Conservation (phyloP, 257 asterid species). For the Solanum chmielewskii region DNA sequence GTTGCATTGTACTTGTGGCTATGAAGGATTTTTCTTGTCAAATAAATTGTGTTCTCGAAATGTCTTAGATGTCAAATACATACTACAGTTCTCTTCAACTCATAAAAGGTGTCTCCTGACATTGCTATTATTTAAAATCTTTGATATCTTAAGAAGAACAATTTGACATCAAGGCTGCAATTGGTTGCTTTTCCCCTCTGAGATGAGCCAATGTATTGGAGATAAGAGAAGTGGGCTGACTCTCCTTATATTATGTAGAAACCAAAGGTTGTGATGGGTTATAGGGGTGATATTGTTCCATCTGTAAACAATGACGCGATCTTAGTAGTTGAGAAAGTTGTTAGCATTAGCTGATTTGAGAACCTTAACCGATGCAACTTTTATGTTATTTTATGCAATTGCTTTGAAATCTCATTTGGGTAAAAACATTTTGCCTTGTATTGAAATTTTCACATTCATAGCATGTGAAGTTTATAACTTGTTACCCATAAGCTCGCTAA, state of each 20-base stretch:
- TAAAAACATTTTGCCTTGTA: background rate
- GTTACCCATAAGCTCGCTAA: background rate
- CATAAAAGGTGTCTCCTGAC: background rate
- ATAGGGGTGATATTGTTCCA: background rate
- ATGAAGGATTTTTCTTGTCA: background rate
- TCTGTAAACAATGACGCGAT: background rate
- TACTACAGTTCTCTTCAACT: background rate
- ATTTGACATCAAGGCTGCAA: background rate
- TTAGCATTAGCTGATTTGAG: background rate
- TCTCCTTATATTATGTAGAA: background rate
- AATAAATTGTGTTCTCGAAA: background rate
- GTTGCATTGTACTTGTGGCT: background rate
- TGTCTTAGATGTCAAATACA: background rate
- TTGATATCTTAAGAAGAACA: background rate
- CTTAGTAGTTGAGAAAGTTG: background rate
- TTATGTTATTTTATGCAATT: background rate
- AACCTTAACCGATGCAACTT: background rate
- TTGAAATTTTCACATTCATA: background rate
- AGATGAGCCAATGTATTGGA: background rate
- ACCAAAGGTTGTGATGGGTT: background rate
- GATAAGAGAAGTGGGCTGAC: background rate
- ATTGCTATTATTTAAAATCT: background rate
- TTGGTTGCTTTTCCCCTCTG: background rate
- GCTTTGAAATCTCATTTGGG: background rate
- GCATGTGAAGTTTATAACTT: background rate